Percentiles rank a stretch among this genome's conserved stretches.
These are phyloP conservation scores for Aspergillus aculeatinus DNA, from an alignment of 2,329 filamentous ascomycete genomes.

Conservation along the genomic window DNA sequence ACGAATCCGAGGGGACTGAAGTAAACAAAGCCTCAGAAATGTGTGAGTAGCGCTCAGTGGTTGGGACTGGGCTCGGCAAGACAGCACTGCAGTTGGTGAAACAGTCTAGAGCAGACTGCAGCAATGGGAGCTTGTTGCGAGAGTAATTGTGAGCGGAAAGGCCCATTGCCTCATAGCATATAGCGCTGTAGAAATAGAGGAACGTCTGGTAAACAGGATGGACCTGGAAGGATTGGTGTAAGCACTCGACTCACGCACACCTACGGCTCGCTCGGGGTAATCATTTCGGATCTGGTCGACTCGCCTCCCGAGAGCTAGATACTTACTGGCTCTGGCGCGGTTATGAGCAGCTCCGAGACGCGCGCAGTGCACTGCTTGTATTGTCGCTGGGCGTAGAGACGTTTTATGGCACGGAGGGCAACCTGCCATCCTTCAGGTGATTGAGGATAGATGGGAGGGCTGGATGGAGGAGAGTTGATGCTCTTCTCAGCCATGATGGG, in stretches of 20 bases:
- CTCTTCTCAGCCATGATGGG: background rate
- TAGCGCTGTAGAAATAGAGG: constrained; percentile 49
- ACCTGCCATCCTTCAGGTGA: constrained; percentile 34
- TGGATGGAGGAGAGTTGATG: constrained; percentile 21
- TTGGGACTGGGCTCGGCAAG: constrained; percentile 23
- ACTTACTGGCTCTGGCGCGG: constrained; percentile 29
- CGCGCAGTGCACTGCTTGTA: constrained; percentile 43
- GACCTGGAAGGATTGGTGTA: constrained; percentile 24
- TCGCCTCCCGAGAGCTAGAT: background rate
- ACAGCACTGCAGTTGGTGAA: constrained; percentile 36
- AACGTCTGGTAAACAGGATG: constrained; percentile 39
- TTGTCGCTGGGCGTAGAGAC: constrained; percentile 36
- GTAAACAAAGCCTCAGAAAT: background rate
- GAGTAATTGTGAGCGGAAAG: constrained; percentile 49
- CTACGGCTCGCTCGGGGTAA: background rate
- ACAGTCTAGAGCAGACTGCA: constrained; percentile 41
- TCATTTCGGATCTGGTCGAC: background rate
- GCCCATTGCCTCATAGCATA: constrained; percentile 49
- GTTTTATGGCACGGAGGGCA: constrained; percentile 35
- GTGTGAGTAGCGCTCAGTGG: background rate
- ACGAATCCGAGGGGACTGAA: background rate
- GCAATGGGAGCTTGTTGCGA: constrained; percentile 42
- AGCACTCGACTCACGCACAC: background rate
- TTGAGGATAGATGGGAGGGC: constrained; percentile 11
- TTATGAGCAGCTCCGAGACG: constrained; percentile 31